Percentiles rank a stretch among this genome's conserved stretches.
Conservation (phyloP, 345 rosid genomes). For the Zanthoxylum bungeanum region DNA sequence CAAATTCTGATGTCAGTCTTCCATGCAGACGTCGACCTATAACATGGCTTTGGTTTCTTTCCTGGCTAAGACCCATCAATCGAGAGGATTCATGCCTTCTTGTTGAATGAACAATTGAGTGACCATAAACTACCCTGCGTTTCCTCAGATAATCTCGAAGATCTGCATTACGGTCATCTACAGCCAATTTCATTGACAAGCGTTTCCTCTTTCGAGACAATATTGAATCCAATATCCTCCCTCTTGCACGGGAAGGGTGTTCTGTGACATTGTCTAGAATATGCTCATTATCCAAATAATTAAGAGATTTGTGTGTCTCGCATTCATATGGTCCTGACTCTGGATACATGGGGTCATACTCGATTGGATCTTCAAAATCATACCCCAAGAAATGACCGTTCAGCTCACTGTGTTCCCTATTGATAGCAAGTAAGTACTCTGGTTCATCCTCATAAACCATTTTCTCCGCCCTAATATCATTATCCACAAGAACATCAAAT, state of each 20-base stretch:
- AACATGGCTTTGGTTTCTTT: constrained; percentile 24
- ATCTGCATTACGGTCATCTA: constrained; percentile 24
- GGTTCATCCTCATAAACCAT: constrained; percentile 35
- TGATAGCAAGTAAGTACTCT: constrained; percentile 24
- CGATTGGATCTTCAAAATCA: constrained; percentile 30
- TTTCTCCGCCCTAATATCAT: constrained; percentile 35
- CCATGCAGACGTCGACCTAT: constrained; percentile 18
- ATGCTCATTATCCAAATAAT: constrained; percentile 22
- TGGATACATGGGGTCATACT: constrained; percentile 27
- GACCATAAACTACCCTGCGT: constrained; percentile 23
- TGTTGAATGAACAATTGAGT: constrained; percentile 13
- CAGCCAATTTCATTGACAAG: constrained; percentile 17
- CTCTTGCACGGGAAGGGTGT: constrained; percentile 14
- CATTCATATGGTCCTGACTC: constrained; percentile 21
- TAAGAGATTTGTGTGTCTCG: constrained; percentile 17
- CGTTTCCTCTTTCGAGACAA: constrained; percentile 30
- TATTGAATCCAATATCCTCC: constrained; percentile 26
- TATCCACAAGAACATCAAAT: constrained; percentile 53
- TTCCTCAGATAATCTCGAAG: constrained; percentile 37
- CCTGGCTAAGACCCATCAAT: constrained; percentile 17
- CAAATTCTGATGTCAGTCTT: constrained; percentile 31
- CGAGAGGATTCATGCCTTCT: constrained; percentile 27
- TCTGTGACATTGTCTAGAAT: constrained; percentile 20
- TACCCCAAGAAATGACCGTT: constrained; percentile 20
- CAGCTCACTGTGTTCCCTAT: constrained; percentile 24